Conservation (phyloP, 176 grass and related monocot species). For the Rhynchospora pubera region DNA sequence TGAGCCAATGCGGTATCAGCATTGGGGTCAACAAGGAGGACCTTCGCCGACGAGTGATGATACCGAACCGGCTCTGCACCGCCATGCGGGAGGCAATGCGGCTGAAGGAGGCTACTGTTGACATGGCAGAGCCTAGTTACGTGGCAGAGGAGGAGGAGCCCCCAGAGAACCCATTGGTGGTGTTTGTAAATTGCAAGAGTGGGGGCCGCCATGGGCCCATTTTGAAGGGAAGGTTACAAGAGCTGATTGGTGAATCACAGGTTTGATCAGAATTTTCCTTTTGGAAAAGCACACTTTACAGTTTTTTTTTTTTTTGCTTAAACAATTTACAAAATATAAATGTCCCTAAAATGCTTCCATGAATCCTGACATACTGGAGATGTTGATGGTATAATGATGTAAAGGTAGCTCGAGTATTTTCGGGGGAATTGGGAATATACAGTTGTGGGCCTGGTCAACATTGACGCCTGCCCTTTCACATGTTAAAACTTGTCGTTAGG, state of each 20-base stretch:
- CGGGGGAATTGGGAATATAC: background rate
- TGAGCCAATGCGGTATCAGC: constrained; percentile 49
- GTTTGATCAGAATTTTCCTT: constrained; percentile 24
- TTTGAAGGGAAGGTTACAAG: constrained; percentile 75
- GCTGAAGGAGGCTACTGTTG: background rate
- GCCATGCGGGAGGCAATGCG: constrained; percentile 52
- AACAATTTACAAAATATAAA: background rate
- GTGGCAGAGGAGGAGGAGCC: constrained; percentile 41
- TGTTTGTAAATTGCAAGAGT: constrained; percentile 83
- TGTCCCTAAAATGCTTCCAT: background rate
- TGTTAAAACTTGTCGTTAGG: background rate
- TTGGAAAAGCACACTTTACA: background rate
- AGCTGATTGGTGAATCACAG: constrained; percentile 75
- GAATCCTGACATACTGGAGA: background rate
- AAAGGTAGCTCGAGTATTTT: background rate
- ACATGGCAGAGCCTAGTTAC: background rate
- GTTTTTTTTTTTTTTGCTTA: background rate
- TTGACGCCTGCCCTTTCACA: background rate
- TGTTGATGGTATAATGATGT: background rate
- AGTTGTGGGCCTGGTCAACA: background rate
- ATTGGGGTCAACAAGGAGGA: constrained; percentile 64
- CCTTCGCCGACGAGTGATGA: constrained; percentile 37
- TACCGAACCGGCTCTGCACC: constrained; percentile 42
- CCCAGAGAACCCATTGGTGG: constrained; percentile 59
- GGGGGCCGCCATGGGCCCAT: constrained; percentile 74